Conservation (phyloP, 2,329 filamentous ascomycete genomes). For the Colletotrichum sp. region DNA sequence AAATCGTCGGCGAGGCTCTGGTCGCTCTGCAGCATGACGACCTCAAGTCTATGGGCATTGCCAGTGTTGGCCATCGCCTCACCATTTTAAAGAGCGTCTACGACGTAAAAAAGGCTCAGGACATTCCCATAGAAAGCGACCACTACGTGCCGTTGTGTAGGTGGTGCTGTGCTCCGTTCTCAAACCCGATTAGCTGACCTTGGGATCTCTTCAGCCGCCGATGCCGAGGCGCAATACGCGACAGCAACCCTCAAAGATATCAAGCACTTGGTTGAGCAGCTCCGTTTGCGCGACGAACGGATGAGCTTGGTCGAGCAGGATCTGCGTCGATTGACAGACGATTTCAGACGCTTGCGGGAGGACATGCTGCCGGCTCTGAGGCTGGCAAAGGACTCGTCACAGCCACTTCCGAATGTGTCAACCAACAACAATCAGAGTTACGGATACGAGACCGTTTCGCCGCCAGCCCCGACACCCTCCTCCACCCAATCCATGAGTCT, state of each 20-base stretch:
- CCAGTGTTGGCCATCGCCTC: constrained; percentile 90
- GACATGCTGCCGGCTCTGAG: constrained; percentile 91
- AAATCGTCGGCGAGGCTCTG: constrained; percentile 90
- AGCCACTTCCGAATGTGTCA: constrained; percentile 63
- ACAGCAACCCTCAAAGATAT: constrained; percentile 93
- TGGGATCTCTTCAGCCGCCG: constrained; percentile 69
- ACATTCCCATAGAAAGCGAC: constrained; percentile 87
- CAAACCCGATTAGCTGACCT: background rate
- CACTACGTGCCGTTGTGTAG: constrained; percentile 93
- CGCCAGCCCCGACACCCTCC: constrained; percentile 61
- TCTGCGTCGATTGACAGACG: constrained; percentile 81
- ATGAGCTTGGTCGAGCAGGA: constrained; percentile 85
- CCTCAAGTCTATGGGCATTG: constrained; percentile 92
- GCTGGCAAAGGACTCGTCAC: constrained; percentile 88
- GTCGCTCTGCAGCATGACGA: constrained; percentile 90
- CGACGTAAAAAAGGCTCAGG: constrained; percentile 93
- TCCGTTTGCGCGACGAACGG: constrained; percentile 88
- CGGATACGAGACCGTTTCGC: constrained; percentile 61
- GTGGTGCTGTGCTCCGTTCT: constrained; percentile 35
- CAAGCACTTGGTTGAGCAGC: constrained; percentile 85
- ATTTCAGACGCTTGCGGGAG: constrained; percentile 87
- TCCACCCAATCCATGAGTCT: constrained; percentile 58
- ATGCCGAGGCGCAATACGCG: constrained; percentile 83
- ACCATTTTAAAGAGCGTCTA: constrained; percentile 96
- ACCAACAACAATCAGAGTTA: constrained; percentile 47